Evolutionary conservation across 129 eudicot genomes (phyloP).

Genomic region (Ambrosia artemisiifolia): DNA sequence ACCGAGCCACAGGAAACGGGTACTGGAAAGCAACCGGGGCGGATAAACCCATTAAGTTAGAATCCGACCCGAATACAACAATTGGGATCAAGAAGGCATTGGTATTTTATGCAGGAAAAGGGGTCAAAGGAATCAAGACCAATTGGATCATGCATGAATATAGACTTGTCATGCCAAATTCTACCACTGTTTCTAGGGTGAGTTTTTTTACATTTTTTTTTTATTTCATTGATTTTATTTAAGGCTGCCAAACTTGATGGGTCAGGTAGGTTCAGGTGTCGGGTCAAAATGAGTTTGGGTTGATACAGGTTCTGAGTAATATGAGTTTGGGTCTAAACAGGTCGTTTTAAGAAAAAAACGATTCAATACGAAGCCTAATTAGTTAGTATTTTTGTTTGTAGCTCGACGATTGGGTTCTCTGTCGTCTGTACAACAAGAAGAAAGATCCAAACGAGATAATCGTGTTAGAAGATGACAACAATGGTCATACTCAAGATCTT

Average conservation of each 20-base stretch:
- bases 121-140: conserved; percentile 28
- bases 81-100: conserved; percentile 32
- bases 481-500: neutral
- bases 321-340: no score
- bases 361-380: neutral
- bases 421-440: conserved; percentile 36
- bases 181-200: conserved; percentile 17
- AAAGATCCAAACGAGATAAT: conserved; percentile 24
- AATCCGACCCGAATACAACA: conserved; percentile 12
- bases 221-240: neutral
- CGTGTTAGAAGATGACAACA: neutral
- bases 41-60: conserved; percentile 22
- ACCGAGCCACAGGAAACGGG: conserved; percentile 34
- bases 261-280: no score
- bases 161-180: conserved; percentile 6
- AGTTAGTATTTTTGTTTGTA: neutral
- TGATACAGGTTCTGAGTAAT: no score
- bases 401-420: conserved; percentile 38
- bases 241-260: no score
- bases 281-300: no score
- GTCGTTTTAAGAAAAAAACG: no score
- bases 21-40: conserved; percentile 47
- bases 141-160: conserved; percentile 47
- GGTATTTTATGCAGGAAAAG: conserved; percentile 36
- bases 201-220: neutral